Conservation (phyloP, 1,284 basidiomycete species). For the Sutorius eximius region DNA sequence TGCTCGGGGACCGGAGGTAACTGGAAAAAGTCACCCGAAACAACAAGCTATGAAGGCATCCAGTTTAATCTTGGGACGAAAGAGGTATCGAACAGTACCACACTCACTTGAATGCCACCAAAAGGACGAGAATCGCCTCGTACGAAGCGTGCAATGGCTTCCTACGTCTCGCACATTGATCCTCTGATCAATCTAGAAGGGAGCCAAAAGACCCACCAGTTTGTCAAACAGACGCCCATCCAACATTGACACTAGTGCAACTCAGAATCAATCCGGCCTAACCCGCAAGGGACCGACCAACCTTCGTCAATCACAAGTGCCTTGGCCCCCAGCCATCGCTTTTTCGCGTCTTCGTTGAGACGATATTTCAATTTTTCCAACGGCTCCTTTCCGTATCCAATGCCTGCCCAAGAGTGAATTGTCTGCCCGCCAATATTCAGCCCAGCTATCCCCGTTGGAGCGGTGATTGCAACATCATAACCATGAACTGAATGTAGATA, state of each 20-base stretch:
- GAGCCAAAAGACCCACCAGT: constrained; percentile 41
- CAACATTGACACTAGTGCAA: constrained; percentile 54
- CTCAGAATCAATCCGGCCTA: background rate
- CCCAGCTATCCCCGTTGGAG: constrained; percentile 79
- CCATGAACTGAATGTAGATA: constrained; percentile 42
- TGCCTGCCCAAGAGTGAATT: constrained; percentile 74
- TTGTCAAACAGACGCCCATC: constrained; percentile 66
- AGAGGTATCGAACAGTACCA: background rate
- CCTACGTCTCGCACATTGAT: constrained; percentile 16
- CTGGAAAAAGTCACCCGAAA: constrained; percentile 83
- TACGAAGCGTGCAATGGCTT: constrained; percentile 49
- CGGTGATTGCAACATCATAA: constrained; percentile 68
- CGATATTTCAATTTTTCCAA: constrained; percentile 48
- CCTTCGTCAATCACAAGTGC: constrained; percentile 74
- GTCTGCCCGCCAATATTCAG: constrained; percentile 80
- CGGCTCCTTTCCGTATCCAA: constrained; percentile 62
- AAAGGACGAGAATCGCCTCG: constrained; percentile 55
- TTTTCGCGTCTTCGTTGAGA: constrained; percentile 42
- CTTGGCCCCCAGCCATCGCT: constrained; percentile 52
- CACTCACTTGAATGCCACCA: constrained; percentile 68
- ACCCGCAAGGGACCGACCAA: constrained; percentile 31
- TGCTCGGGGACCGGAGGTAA: constrained; percentile 69
- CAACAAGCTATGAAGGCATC: constrained; percentile 51
- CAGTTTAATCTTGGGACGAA: background rate
- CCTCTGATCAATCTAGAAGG: background rate